Evolutionary conservation across 108 stramenopile species (phyloP).

Genomic region (Cylindrotheca fusiformis): DNA sequence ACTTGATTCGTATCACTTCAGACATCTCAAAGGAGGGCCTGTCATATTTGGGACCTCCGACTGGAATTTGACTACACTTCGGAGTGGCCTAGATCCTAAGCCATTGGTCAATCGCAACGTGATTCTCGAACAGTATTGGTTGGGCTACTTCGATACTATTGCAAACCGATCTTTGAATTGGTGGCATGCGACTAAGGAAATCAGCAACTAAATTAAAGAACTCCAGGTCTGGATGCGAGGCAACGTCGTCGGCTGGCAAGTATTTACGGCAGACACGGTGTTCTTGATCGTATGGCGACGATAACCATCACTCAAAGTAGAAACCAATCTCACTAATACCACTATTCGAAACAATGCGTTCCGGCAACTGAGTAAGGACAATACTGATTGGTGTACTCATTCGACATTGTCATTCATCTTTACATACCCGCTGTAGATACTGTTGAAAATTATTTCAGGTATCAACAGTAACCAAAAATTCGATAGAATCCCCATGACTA

Average conservation of each 20-base stretch:
- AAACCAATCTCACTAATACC: constrained; percentile 3
- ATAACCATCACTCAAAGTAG: too few species aligned
- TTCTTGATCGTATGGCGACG: too few species aligned
- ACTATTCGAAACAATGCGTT: too few species aligned
- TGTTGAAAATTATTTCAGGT: constrained; percentile 5
- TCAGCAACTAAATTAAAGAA: too few species aligned
- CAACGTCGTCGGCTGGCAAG: too few species aligned
- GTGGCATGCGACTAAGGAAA: too few species aligned
- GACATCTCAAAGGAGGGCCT: constrained; percentile 12
- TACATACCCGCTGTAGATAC: constrained; percentile 3
- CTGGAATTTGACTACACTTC: neutral
- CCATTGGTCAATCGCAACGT: constrained; percentile 30
- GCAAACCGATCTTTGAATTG: constrained; percentile 5
- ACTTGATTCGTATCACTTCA: constrained; percentile 18
- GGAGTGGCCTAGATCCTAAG: too few species aligned
- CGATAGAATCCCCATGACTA: constrained; percentile 4
- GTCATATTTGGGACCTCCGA: neutral
- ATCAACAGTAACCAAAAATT: constrained; percentile 3
- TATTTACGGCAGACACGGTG: too few species aligned
- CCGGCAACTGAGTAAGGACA: too few species aligned
- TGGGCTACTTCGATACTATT: constrained; percentile 19
- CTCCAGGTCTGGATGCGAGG: too few species aligned
- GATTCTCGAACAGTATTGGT: constrained; percentile 36
- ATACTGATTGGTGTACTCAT: too few species aligned
- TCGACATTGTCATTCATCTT: too few species aligned